Evolutionary conservation across 1,284 basidiomycete species (phyloP), one percentile per base, ranked within the genome.

Genomic region (Xerocomus alliaceus): DNA sequence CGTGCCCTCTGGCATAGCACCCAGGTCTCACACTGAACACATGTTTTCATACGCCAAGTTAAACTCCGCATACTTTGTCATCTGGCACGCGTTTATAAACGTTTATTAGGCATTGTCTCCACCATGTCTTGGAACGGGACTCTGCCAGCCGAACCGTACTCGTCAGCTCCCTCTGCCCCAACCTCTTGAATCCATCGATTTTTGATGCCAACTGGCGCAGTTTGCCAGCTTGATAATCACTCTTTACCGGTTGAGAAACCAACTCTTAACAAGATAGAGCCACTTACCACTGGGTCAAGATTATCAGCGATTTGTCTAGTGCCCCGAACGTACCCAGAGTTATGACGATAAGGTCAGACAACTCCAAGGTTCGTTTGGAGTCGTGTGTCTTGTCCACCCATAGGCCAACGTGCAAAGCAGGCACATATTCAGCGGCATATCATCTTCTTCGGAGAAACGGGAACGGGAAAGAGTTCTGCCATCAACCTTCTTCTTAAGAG

Each of bases 391-490:
- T 55, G 31, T 50, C 17, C 13, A 34, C 56, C 13, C 26, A 52
- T 56, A 46, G 18, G 20, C 54, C 52, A 34, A 70, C 44, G 20
- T 2, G 17, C 13, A 13, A 54, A 47, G 41, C 12, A 39, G 28
- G 20, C 22, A 46, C 17, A 5, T 6, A 39, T 32, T 24, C 56
- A 54, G 44, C 62, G 65, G 28, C 58, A 76, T 53, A 28, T 74
- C 5, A 28, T 74, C 35, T 70, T 74, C 35, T 60, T 74, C 17
- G 72, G 72, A 35, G 76, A 77, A 62, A 64, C 46, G 0, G 72
- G 76, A 29, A 26, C 55, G 3, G 72, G 72, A 31, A 74, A 77
- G 59, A 74, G 76, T 47, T 76, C 72, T 26, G 46, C 46, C 10
- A 75, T 74, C 54, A 74, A 74, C 49, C 63, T 74, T 37, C 66